Evolutionary conservation across 257 asterid species (phyloP).

Genomic region (Leonotis leonurus): DNA sequence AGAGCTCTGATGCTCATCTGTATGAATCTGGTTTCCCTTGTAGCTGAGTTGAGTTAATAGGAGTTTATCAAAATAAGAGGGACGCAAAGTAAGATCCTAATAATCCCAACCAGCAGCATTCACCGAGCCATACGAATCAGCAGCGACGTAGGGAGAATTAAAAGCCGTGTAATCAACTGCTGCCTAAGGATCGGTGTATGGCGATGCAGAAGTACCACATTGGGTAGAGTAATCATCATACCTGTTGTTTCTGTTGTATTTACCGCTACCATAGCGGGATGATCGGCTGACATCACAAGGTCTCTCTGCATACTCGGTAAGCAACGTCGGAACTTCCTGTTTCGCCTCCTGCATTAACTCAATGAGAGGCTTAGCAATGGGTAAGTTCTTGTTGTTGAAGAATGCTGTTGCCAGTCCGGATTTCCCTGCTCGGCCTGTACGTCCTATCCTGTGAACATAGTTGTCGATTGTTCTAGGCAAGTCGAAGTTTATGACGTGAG

Average conservation of each 20-base stretch:
- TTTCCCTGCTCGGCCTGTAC: conserved; percentile 87
- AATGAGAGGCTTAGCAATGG: conserved; percentile 46
- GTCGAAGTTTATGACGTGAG: conserved; percentile 72
- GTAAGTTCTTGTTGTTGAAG: conserved; percentile 47
- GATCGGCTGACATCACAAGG: conserved; percentile 21
- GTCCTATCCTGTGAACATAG: conserved; percentile 78
- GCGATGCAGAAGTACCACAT: no score
- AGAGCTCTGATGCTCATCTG: no score
- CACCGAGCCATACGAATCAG: background rate
- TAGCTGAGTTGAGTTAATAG: no score
- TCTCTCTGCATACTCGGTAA: conserved; percentile 29
- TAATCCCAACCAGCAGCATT: background rate
- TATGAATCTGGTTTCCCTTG: no score
- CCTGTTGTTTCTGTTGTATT: no score
- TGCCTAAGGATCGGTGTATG: no score
- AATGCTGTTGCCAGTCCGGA: conserved; percentile 79
- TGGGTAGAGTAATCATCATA: conserved; percentile 15
- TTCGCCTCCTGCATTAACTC: conserved; percentile 57
- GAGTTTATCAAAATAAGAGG: no score
- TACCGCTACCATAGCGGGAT: conserved; percentile 11
- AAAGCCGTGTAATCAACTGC: background rate
- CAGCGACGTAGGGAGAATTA: background rate
- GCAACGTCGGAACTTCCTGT: conserved; percentile 41
- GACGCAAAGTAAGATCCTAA: no score
- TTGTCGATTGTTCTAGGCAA: conserved; percentile 53